These are phyloP conservation scores for Scheffersomyces segobiensis DNA, from an alignment of 1,139 yeast species.

Conservation along the genomic window DNA sequence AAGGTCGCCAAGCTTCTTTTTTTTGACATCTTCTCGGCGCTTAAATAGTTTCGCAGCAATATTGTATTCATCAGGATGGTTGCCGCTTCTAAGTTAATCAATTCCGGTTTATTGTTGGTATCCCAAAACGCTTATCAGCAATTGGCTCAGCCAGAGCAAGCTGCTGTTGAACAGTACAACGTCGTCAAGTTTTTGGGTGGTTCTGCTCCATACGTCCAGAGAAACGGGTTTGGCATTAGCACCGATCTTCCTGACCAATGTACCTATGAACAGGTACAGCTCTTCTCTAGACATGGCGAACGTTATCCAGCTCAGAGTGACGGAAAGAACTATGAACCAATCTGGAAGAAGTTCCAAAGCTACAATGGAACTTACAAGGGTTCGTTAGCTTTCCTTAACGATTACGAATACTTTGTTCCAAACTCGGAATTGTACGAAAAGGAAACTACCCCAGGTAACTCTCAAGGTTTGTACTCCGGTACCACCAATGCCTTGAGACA, in stretches of 20 bases:
- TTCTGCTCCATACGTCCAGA: slow-evolving; percentile 38
- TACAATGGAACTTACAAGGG: slow-evolving; percentile 17
- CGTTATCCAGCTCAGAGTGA: slow-evolving; percentile 31
- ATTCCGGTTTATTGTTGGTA: slow-evolving; percentile 14
- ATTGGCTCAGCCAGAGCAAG: slow-evolving; percentile 30
- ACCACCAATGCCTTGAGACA: slow-evolving; percentile 16
- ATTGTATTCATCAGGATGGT: slow-evolving; percentile 7
- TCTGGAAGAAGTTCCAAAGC: slow-evolving; percentile 20
- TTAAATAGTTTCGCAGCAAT: too few species aligned
- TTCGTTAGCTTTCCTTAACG: slow-evolving; percentile 11
- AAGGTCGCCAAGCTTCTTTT: slow-evolving; percentile 1
- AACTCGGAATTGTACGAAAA: slow-evolving; percentile 15
- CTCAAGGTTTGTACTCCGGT: slow-evolving; percentile 28
- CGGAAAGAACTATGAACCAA: slow-evolving; percentile 22
- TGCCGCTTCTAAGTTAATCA: slow-evolving; percentile 13
- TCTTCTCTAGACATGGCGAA: slow-evolving; percentile 39
- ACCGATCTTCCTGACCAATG: slow-evolving; percentile 34
- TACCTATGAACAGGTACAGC: slow-evolving; percentile 36
- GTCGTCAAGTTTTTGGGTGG: slow-evolving; percentile 34
- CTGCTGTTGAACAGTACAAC: slow-evolving; percentile 32
- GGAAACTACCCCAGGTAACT: slow-evolving; percentile 32
- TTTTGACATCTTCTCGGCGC: slow-evolving; percentile 1
- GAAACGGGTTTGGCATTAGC: slow-evolving; percentile 34
- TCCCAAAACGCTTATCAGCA: slow-evolving; percentile 12
- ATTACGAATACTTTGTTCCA: slow-evolving; percentile 13